Percentiles rank a stretch among this genome's conserved stretches.
Conservation (phyloP, 805 yeast species). For the Yarrowia alimentaria region DNA sequence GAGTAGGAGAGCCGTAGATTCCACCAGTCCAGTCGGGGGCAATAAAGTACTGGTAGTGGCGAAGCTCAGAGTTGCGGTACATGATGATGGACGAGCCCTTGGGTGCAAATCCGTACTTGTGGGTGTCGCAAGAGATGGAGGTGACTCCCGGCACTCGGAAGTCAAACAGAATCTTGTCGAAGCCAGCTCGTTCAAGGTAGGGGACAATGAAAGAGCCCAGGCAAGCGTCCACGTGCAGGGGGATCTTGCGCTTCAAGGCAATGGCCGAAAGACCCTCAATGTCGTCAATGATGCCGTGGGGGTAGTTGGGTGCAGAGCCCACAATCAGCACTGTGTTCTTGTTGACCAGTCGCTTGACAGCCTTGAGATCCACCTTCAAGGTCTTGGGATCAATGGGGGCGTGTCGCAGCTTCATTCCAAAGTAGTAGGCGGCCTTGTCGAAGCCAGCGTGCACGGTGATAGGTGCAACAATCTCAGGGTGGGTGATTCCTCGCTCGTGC, state of each 20-base stretch:
- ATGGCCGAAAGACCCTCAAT: slow-evolving; percentile 66
- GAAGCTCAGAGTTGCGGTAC: slow-evolving; percentile 68
- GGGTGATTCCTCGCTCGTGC: slow-evolving; percentile 51
- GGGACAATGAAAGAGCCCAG: slow-evolving; percentile 89
- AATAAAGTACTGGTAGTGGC: slow-evolving; percentile 81
- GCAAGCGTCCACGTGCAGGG: slow-evolving; percentile 94
- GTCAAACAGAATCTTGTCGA: slow-evolving; percentile 62
- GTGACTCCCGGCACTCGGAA: slow-evolving; percentile 88
- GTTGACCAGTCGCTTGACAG: slow-evolving; percentile 66
- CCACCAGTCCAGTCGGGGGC: slow-evolving; percentile 92
- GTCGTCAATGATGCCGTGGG: slow-evolving; percentile 94
- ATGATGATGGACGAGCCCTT: slow-evolving; percentile 91
- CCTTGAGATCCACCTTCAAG: slow-evolving; percentile 61
- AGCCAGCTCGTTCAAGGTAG: slow-evolving; percentile 66
- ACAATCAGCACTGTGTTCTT: slow-evolving; percentile 76
- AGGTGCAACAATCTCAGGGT: slow-evolving; percentile 89
- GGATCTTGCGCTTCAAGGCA: slow-evolving; percentile 67
- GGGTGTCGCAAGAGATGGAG: slow-evolving; percentile 98
- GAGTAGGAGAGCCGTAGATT: slow-evolving; percentile 90
- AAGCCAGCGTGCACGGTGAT: slow-evolving; percentile 91
- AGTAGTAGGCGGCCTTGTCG: slow-evolving; percentile 88
- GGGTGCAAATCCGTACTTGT: slow-evolving; percentile 97
- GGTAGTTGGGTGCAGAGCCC: slow-evolving; percentile 97
- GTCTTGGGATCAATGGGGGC: slow-evolving; percentile 71
- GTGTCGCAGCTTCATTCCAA: slow-evolving; percentile 78